Evolutionary conservation across 1,284 basidiomycete species (phyloP), one percentile per base, ranked within the genome.

Genomic region (Ceraceosorus bombacis): DNA sequence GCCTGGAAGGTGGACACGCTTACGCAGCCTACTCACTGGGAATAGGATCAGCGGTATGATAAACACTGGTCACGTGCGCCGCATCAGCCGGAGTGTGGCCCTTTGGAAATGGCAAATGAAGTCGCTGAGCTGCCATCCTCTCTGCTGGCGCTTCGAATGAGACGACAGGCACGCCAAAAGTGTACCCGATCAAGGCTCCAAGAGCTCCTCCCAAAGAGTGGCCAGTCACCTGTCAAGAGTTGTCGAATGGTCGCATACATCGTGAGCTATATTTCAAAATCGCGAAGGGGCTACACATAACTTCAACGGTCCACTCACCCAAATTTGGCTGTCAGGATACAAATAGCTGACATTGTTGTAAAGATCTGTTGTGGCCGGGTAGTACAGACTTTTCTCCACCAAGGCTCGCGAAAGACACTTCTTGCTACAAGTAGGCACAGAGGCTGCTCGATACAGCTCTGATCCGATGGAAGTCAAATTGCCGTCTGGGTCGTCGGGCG

Each of bases 111-210:
- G 94, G 95, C 8, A 99, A 82, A 79, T 98, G 95, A 39, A 99
- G 81, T 15, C 94, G 83, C 50, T 80, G 76, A 0, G 95, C 85
- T 0, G 95, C 89, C 76, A 94, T 83, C 68, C 83, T 85, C 70
- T 98, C 95, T 5, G 91, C 93, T 0, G 93, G 93, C 15, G 90
- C 82, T 80, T 97, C 93, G 72, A 94, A 93, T 0, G 90, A 82
- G 36, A 97, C 87, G 5, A 85, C 88, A 0, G 94, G 94, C 0
- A 83, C 82, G n/a, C 94, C 94, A 75, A 96, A 98, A 0, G 94
- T 95, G 13, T 86, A 81, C 0, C 89, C 92, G 15, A 97, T 81
- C 57, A 96, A 82, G n/a, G 88, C 84, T 0, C 90, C 86, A 5
- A 97, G 80, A 0, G 89, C 85, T 10, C 92, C 93, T 51, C 93